Evolutionary conservation across 495 filamentous ascomycete genomes (phyloP).

Genomic region (Neurospora sublineolata): DNA sequence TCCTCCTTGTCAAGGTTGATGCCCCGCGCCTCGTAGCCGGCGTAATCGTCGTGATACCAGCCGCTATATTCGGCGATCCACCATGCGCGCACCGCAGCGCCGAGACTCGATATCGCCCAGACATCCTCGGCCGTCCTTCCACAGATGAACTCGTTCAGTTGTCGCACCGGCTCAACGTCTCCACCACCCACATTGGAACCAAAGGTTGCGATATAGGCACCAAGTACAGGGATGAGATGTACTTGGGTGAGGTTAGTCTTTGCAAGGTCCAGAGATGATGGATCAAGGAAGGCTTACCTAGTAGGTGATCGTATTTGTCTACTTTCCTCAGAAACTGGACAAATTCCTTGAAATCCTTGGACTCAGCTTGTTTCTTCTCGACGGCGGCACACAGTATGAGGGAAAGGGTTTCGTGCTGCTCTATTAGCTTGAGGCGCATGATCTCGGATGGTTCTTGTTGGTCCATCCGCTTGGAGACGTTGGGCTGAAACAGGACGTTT

Average conservation of each 20-base stretch:
- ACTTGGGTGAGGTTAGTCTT: constrained; percentile 30
- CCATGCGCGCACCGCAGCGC: constrained; percentile 61
- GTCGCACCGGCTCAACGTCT: constrained; percentile 51
- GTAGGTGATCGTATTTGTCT: constrained; percentile 58
- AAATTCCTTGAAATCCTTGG: constrained; percentile 62
- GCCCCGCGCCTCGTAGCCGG: constrained; percentile 43
- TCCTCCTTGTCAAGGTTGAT: constrained; percentile 51
- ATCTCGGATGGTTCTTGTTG: constrained; percentile 61
- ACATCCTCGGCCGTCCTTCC: constrained; percentile 47
- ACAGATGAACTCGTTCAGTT: constrained; percentile 55
- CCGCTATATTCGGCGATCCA: constrained; percentile 92
- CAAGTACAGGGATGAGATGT: constrained; percentile 69
- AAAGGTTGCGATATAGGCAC: constrained; percentile 59
- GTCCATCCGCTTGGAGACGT: constrained; percentile 48
- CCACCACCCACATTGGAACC: constrained; percentile 56
- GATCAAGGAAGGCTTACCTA: constrained; percentile 14
- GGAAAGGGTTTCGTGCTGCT: constrained; percentile 82
- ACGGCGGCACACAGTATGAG: constrained; percentile 64
- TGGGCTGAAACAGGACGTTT: constrained; percentile 51
- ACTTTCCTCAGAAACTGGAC: constrained; percentile 50
- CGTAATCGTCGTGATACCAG: constrained; percentile 64
- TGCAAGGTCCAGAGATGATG: not conserved
- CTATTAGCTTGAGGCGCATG: constrained; percentile 57
- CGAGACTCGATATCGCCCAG: constrained; percentile 61
- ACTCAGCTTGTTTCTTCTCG: constrained; percentile 54